Conservation (phyloP, 371 early-diverging fungal species). For the Chytridium lagenaria region DNA sequence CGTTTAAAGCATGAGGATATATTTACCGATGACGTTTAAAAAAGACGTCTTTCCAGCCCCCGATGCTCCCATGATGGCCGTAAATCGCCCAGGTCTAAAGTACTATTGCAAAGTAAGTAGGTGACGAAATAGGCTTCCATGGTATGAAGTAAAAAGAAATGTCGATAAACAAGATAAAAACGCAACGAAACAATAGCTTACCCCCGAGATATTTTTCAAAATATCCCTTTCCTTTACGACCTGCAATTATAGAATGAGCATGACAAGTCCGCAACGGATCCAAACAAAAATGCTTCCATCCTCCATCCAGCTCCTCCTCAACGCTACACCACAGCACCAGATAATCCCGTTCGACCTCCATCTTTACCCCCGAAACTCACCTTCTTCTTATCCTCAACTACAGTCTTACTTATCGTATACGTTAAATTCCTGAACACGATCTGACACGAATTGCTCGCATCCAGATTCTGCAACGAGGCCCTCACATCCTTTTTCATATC, state of each 20-base stretch:
- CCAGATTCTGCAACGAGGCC: no score
- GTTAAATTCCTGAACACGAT: constrained; percentile 30
- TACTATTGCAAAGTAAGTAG: neutral
- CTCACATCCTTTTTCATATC: no score
- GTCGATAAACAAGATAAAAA: neutral
- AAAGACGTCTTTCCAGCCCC: constrained; percentile 80
- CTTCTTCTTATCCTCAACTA: constrained; percentile 26
- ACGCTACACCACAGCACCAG: neutral
- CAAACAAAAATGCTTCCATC: no score
- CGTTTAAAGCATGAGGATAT: no score
- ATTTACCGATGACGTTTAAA: constrained; percentile 71
- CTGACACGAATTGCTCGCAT: constrained; percentile 1
- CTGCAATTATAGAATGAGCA: neutral
- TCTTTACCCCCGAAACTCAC: no score
- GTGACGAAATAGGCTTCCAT: neutral
- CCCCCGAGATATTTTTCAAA: constrained; percentile 17
- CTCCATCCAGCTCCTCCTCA: neutral
- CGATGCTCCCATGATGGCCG: constrained; percentile 57
- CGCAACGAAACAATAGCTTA: neutral
- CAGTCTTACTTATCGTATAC: constrained; percentile 23
- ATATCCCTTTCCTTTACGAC: constrained; percentile 13
- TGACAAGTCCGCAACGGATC: neutral
- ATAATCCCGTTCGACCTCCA: no score
- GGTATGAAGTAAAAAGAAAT: neutral
- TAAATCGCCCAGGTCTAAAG: constrained; percentile 41